phyloP scores from a whole-genome alignment of 2,329 filamentous ascomycete species.

The Aspergillus spinulosporus region DNA sequence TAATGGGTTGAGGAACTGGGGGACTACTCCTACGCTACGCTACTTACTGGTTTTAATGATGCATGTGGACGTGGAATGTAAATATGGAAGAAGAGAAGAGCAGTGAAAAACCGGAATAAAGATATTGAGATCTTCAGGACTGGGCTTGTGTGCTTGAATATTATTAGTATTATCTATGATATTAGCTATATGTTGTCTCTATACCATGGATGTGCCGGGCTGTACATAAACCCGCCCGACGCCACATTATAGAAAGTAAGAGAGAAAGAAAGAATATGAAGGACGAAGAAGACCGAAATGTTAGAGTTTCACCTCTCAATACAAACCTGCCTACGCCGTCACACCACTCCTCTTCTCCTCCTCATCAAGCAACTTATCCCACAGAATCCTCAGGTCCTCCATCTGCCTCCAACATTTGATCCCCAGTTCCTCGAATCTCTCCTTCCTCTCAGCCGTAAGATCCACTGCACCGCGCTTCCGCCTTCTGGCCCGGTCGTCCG shows the following conservation, averaged over 20 bases:
- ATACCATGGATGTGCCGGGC: not conserved
- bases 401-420: slow-evolving; percentile 44
- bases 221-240: not conserved
- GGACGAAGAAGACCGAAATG: not conserved
- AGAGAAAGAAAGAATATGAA: not conserved
- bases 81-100: slow-evolving; percentile 28
- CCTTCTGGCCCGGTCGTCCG: slow-evolving; percentile 53
- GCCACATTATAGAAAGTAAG: not conserved
- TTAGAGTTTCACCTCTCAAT: not conserved
- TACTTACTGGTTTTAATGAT: slow-evolving; percentile 36
- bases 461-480: slow-evolving; percentile 61
- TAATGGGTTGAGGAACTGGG: slow-evolving; percentile 29
- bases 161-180: not conserved
- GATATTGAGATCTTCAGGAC: not conserved
- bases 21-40: slow-evolving; percentile 15
- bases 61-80: slow-evolving; percentile 38
- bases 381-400: slow-evolving; percentile 43
- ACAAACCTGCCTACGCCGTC: not conserved
- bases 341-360: slow-evolving; percentile 26
- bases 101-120: slow-evolving; percentile 23
- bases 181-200: not conserved
- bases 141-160: not conserved
- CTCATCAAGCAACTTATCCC: slow-evolving; percentile 42
- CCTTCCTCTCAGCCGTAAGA: slow-evolving; percentile 51
- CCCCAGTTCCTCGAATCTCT: slow-evolving; percentile 43